phyloP scores from a whole-genome alignment of 2,329 filamentous ascomycete species.

The Hypomyces rosellus region DNA sequence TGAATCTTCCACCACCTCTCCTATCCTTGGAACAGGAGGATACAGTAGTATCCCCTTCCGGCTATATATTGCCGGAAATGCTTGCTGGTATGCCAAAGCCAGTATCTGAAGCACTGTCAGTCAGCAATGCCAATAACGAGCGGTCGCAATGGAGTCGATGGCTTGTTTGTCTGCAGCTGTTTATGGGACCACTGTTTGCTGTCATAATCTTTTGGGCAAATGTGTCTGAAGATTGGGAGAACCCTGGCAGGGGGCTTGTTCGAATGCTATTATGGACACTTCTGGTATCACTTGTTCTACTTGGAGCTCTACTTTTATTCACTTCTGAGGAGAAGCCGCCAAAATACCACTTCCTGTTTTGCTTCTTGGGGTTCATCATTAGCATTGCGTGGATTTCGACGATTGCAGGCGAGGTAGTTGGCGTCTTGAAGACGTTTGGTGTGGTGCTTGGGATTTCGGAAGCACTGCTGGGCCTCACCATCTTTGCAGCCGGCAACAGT shows the following conservation, averaged over 20 bases:
- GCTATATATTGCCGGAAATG: background rate
- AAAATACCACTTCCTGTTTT: constrained; percentile 70
- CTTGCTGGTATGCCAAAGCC: constrained; percentile 20
- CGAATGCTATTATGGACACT: constrained; percentile 58
- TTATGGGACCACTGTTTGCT: constrained; percentile 81
- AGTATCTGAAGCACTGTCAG: constrained; percentile 26
- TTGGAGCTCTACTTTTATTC: constrained; percentile 60
- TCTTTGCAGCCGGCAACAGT: constrained; percentile 95
- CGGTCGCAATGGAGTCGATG: constrained; percentile 77
- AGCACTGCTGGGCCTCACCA: constrained; percentile 86
- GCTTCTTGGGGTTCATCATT: constrained; percentile 85
- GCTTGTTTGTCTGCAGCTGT: constrained; percentile 78
- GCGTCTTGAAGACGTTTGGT: constrained; percentile 85
- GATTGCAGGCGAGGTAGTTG: constrained; percentile 92
- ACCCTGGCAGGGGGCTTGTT: constrained; percentile 45
- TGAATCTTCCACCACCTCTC: constrained; percentile 13
- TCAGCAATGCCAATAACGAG: constrained; percentile 31
- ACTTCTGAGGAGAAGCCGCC: constrained; percentile 64
- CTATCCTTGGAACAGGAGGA: constrained; percentile 18
- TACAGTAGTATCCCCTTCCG: constrained; percentile 10
- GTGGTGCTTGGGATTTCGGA: constrained; percentile 91
- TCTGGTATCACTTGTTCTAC: constrained; percentile 58
- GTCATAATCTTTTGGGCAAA: constrained; percentile 71
- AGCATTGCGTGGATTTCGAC: constrained; percentile 95
- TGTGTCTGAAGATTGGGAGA: constrained; percentile 50